These are phyloP conservation scores for Rhypophila decipiens DNA, from an alignment of 495 filamentous ascomycete genomes.

Conservation along the genomic window DNA sequence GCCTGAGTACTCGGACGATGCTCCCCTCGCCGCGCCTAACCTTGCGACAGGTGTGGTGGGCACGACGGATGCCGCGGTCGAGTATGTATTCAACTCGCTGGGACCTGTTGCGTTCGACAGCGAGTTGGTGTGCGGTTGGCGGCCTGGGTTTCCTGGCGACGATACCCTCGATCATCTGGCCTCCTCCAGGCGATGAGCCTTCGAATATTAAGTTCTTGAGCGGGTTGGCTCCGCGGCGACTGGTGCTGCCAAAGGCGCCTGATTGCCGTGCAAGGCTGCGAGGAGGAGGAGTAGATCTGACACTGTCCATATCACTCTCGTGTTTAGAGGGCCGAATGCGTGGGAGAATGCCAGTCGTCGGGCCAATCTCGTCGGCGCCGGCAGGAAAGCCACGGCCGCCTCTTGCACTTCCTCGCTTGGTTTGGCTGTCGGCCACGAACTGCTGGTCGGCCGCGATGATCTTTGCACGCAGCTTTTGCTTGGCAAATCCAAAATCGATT, in stretches of 20 bases:
- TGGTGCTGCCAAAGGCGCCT: slow-evolving; percentile 26
- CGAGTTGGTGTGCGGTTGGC: slow-evolving; percentile 86
- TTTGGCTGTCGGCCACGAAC: slow-evolving; percentile 43
- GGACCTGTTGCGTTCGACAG: slow-evolving; percentile 81
- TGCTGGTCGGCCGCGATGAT: slow-evolving; percentile 50
- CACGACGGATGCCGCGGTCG: slow-evolving; percentile 60
- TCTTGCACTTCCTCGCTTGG: slow-evolving; percentile 29
- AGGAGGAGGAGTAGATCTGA: slow-evolving; percentile 51
- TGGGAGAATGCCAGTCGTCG: slow-evolving; percentile 45
- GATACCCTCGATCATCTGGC: slow-evolving; percentile 33
- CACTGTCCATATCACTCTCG: slow-evolving; percentile 53
- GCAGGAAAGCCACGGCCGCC: slow-evolving; percentile 23
- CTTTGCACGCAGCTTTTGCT: slow-evolving; percentile 77
- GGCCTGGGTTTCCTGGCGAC: slow-evolving; percentile 57
- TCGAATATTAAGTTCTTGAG: slow-evolving; percentile 47
- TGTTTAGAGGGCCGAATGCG: slow-evolving; percentile 50
- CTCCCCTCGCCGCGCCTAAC: slow-evolving; percentile 53
- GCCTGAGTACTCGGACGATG: slow-evolving; percentile 61
- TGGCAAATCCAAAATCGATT: slow-evolving; percentile 75
- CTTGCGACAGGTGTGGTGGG: slow-evolving; percentile 57
- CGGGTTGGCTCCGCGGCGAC: slow-evolving; percentile 39
- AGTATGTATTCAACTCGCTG: slow-evolving; percentile 85
- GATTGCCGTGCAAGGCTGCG: slow-evolving; percentile 37
- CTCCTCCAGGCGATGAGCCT: slow-evolving; percentile 44
- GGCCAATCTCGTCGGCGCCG: slow-evolving; percentile 53